Conservation (phyloP, 2,329 filamentous ascomycete genomes). For the Claviceps purpurea region DNA sequence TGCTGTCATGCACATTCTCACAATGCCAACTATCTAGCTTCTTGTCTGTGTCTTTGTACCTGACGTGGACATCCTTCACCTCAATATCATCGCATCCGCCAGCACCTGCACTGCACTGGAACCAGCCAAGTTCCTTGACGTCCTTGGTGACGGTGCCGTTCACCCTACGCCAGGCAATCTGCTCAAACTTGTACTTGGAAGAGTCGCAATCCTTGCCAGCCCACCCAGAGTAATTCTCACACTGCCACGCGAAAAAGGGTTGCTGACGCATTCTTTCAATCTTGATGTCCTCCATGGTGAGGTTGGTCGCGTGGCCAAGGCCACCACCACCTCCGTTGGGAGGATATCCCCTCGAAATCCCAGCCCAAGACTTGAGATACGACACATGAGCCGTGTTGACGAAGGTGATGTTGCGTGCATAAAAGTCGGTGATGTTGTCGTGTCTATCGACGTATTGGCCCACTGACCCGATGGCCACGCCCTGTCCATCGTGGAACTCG, state of each 20-base stretch:
- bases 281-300: constrained; percentile 18
- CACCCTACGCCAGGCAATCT: constrained; percentile 16
- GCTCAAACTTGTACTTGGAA: constrained; percentile 17
- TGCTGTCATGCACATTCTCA: constrained; percentile 13
- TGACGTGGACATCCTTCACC: constrained; percentile 13
- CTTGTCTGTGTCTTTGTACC: constrained; percentile 5
- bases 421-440: constrained; percentile 37
- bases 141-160: constrained; percentile 15
- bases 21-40: constrained; percentile 14
- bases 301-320: constrained; percentile 25
- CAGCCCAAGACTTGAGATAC: constrained; percentile 49
- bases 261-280: constrained; percentile 14
- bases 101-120: constrained; percentile 19
- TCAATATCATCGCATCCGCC: constrained; percentile 19
- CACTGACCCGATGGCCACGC: constrained; percentile 43
- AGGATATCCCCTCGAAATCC: constrained; percentile 32
- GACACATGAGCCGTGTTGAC: constrained; percentile 31
- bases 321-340: constrained; percentile 47
- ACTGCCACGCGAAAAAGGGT: constrained; percentile 22
- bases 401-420: constrained; percentile 31
- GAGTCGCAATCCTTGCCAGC: constrained; percentile 21
- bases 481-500: constrained; percentile 34
- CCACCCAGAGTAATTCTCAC: constrained; percentile 21
- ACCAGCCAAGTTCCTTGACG: constrained; percentile 14
- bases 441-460: constrained; percentile 36